Evolutionary conservation across 1,139 yeast genomes (phyloP).

Genomic region (Blastobotrys aristatus): DNA sequence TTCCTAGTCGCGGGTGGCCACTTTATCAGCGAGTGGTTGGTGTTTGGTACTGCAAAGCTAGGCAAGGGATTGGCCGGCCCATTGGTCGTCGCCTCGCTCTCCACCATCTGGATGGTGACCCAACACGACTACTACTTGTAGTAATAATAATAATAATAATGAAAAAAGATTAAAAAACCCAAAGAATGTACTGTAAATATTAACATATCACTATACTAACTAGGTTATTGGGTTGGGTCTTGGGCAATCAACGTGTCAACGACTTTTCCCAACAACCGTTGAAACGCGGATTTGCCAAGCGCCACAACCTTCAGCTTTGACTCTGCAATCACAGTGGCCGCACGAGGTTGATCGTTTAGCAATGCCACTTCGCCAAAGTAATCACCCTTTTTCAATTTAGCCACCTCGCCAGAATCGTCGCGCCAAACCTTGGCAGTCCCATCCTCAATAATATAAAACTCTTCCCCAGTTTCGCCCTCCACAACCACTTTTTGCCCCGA

Average conservation of each 20-base stretch:
- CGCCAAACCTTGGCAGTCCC: conserved; percentile 77
- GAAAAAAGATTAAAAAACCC: background rate
- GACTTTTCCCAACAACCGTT: conserved; percentile 88
- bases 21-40: conserved; percentile 77
- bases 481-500: conserved; percentile 71
- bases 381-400: conserved; percentile 68
- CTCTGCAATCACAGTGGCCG: conserved; percentile 83
- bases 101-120: conserved; percentile 46
- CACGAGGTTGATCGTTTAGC: conserved; percentile 86
- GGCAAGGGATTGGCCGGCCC: conserved; percentile 93
- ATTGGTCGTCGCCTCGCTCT: conserved; percentile 48
- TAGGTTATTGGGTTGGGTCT: conserved; percentile 57
- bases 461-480: conserved; percentile 91
- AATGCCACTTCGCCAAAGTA: conserved; percentile 96
- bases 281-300: conserved; percentile 87
- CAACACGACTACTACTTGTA: conserved; percentile 38
- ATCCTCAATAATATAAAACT: conserved; percentile 81
- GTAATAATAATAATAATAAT: conserved; percentile 1
- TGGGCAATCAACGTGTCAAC: conserved; percentile 75
- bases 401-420: conserved; percentile 55
- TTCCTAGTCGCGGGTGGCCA: conserved; percentile 80
- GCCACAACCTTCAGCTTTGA: conserved; percentile 81
- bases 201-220: background rate
- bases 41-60: conserved; percentile 70
- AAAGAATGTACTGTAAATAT: background rate